A percentile compares a stretch with the other conserved stretches of the same genome.
Conservation (phyloP, 2,329 filamentous ascomycete genomes). For the Alternaria triticimaculans region DNA sequence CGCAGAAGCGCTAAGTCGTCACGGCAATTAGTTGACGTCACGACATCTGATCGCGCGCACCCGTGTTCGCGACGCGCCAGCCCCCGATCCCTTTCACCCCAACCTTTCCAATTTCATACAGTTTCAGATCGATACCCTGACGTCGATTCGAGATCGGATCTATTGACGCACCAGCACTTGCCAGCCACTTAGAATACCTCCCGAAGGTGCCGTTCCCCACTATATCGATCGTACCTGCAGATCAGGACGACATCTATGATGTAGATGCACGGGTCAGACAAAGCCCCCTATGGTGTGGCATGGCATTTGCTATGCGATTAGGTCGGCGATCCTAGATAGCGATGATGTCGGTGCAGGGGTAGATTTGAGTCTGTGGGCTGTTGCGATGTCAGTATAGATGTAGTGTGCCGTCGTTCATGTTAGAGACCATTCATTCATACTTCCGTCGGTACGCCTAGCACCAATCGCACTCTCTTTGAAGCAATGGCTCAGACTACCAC, state of each 20-base stretch:
- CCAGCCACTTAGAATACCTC: neutral
- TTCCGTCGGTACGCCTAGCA: neutral
- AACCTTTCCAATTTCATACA: constrained; percentile 1
- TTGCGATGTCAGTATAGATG: constrained; percentile 1
- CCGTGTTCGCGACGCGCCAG: constrained; percentile 3
- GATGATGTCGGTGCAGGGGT: constrained; percentile 11
- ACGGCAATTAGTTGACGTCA: constrained; percentile 7
- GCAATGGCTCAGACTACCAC: constrained; percentile 16
- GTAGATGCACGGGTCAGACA: constrained; percentile 9
- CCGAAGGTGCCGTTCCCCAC: neutral
- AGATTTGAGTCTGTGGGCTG: neutral
- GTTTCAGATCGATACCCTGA: constrained; percentile 6
- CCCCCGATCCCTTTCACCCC: neutral
- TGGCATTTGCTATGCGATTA: constrained; percentile 2
- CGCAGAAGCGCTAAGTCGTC: neutral
- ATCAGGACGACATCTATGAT: constrained; percentile 20
- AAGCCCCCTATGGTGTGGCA: constrained; percentile 10
- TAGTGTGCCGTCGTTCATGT: neutral
- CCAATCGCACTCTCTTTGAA: neutral
- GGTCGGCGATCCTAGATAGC: neutral
- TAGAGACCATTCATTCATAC: neutral
- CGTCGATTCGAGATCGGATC: neutral
- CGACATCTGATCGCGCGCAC: constrained; percentile 1
- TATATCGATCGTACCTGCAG: constrained; percentile 17
- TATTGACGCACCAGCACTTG: neutral